These are phyloP conservation scores for Acer campestre DNA, from an alignment of 345 rosid species.

Conservation along the genomic window DNA sequence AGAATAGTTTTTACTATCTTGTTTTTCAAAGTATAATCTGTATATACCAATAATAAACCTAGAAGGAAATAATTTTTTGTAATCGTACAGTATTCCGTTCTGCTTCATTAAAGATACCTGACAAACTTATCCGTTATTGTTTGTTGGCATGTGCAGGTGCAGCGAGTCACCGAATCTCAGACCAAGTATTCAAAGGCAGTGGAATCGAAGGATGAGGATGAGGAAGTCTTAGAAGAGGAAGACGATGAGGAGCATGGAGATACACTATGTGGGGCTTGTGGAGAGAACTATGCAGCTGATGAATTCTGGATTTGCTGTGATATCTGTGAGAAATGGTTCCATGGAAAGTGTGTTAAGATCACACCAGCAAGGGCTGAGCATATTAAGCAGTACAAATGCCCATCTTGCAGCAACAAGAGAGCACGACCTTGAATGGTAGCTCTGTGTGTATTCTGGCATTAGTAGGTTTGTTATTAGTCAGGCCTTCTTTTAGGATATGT, in stretches of 20 bases:
- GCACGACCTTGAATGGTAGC: conserved; percentile 48
- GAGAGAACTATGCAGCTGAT: conserved; percentile 56
- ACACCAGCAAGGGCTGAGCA: conserved; percentile 94
- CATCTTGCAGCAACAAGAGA: conserved; percentile 94
- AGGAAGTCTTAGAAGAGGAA: conserved; percentile 59
- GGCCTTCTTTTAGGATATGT: conserved; percentile 32
- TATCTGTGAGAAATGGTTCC: conserved; percentile 70
- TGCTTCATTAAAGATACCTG: background rate
- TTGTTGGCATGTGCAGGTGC: conserved; percentile 34
- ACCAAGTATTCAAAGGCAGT: conserved; percentile 40
- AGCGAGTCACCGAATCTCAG: conserved; percentile 59
- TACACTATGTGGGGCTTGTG: conserved; percentile 67
- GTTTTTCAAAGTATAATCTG: background rate
- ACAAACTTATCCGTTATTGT: background rate
- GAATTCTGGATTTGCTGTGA: conserved; percentile 80
- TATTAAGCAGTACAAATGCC: conserved; percentile 92
- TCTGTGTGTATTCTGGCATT: conserved; percentile 37
- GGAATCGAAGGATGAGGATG: conserved; percentile 52
- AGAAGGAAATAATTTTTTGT: background rate
- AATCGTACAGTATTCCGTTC: background rate
- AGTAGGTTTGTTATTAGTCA: conserved; percentile 36
- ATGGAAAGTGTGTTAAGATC: conserved; percentile 85
- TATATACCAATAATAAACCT: background rate
- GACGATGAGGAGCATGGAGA: conserved; percentile 69
- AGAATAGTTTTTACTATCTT: background rate